Evolutionary conservation across 163 green algal genomes (phyloP), one percentile per base, ranked within the genome.

Genomic region (Prototheca stagnorum): DNA sequence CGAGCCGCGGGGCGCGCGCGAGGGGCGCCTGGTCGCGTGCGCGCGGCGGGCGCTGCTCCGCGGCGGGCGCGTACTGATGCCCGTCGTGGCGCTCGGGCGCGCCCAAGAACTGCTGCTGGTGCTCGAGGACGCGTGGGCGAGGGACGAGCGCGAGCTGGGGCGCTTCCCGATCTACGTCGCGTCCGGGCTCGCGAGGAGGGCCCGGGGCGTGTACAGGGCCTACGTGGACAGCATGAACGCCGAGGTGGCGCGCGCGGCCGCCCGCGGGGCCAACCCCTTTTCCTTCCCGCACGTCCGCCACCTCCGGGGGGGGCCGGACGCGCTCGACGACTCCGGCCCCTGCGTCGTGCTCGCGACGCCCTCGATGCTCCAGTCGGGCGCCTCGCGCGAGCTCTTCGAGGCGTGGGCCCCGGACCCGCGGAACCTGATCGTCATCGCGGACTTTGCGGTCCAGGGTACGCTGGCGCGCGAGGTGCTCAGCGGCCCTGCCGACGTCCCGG

Each of bases 191-290:
- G 84, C 84, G 17, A 65, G 73, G 11, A 75, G 81, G 36, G 78
- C 80, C 11, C 69, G 93, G 40, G 71, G 41, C 15, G 75, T 95
- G 36, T 95, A 84, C 63, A 71, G 88, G 58, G 93, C 88, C 9
- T 98, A 97, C 67, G 90, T 96, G 20, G 90, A 91, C 49, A 84
- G 85, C 67, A 94, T 98, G 80, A 98, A 97, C 65, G 80, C 89
- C 11, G 77, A 84, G 62, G 95, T 98, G 58, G n/a, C n/a, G n/a
- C 73, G 77, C 49, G 52, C 54, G 33, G 73, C 82, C 22, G 93
- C 91, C 48, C 84, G 53, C 53, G 71, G 53, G 66, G 27, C 73
- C 44, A 98, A 98, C 72, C 90, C 90, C 12, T 98, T 97, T 54
- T 55, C 80, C 20, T 97, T 98, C 78, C 84, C 80, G 40, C 75